Base-by-base conservation (phyloP, 495 filamentous ascomycete genomes). In the Neurospora tetrasperma region DNA sequence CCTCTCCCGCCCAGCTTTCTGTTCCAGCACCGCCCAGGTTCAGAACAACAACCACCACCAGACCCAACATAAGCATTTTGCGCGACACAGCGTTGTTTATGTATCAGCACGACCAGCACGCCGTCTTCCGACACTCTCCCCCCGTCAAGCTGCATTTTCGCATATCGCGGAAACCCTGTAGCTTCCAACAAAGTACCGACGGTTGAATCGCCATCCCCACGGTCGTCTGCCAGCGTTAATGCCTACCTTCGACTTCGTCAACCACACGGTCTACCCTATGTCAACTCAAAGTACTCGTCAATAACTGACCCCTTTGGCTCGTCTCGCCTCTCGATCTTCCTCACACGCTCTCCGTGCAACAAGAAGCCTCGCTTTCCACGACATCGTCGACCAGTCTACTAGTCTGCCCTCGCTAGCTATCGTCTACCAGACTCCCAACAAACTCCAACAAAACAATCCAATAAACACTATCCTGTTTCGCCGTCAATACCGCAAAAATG, bases 111-210 rank as follows among this genome's bases (percentile, higher is more conserved):
- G 84, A 84, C 77, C 78, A 84, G 79, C 75, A 79, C 83, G 78
- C 82, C 84, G 85, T 86, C 83, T 84, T 81, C 83, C 84, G 90
- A 89, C 88, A 92, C 89, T 90, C 90, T 83, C 90, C 92, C 88
- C 92, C 93, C 86, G 88, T 91, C 87, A 91, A 92, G 92, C 92
- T 94, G 93, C 92, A 93, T 89, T 94, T 96, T 92, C 93, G 92
- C 89, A 91, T 89, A 90, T 87, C 89, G 89, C 87, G 91, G 86
- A 94, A 91, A 91, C 91, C 89, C 88, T 91, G 92, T 91, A 92
- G 91, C 86, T 89, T 88, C 80, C 88, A 92, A 83, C 89, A 91
- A 78, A 89, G 88, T 82, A 91, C 91, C 76, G 94, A 94, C 91
- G 94, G 94, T 87, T 97, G 91, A 94, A 83, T 76, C 72, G 78